Percentiles rank a stretch among this genome's conserved stretches.
These are phyloP conservation scores for Arthroderma sp. DNA, from an alignment of 2,329 filamentous ascomycete species.

Conservation along the genomic window DNA sequence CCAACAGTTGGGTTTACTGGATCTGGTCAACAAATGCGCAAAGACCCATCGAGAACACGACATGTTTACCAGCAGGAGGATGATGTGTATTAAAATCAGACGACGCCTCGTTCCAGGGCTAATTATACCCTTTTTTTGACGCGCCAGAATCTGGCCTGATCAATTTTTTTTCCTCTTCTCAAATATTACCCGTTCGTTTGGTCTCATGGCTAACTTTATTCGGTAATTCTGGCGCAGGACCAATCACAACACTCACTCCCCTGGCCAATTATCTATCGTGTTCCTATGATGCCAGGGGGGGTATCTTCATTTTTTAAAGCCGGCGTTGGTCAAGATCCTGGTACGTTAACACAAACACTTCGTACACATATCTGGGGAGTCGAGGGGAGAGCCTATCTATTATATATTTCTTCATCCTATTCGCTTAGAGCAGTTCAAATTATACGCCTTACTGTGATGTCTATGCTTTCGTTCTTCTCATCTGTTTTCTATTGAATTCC, in stretches of 20 bases:
- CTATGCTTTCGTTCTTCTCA: too few relatives aligned
- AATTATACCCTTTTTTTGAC: not conserved
- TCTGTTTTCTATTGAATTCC: too few relatives aligned
- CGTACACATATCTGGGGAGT: too few relatives aligned
- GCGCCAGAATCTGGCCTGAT: not conserved
- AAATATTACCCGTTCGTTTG: not conserved
- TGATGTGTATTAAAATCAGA: constrained; percentile 41
- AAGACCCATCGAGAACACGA: constrained; percentile 67
- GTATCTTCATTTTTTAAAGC: too few relatives aligned
- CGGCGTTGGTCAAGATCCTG: too few relatives aligned
- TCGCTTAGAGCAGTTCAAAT: too few relatives aligned
- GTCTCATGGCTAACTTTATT: constrained; percentile 6
- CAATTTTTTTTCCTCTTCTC: not conserved
- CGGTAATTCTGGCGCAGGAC: constrained; percentile 2
- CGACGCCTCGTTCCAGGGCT: not conserved
- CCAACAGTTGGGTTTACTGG: constrained; percentile 81
- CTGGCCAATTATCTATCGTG: too few relatives aligned
- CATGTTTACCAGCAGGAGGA: constrained; percentile 73
- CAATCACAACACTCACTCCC: not conserved
- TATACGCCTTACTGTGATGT: too few relatives aligned
- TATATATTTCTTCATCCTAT: too few relatives aligned
- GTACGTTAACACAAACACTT: too few relatives aligned
- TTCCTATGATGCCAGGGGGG: too few relatives aligned
- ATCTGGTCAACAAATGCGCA: constrained; percentile 89
- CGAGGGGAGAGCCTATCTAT: too few relatives aligned